phyloP scores from a whole-genome alignment of 768 basidiomycete species.

The button mushroom (Agaricus bisporus) region DNA sequence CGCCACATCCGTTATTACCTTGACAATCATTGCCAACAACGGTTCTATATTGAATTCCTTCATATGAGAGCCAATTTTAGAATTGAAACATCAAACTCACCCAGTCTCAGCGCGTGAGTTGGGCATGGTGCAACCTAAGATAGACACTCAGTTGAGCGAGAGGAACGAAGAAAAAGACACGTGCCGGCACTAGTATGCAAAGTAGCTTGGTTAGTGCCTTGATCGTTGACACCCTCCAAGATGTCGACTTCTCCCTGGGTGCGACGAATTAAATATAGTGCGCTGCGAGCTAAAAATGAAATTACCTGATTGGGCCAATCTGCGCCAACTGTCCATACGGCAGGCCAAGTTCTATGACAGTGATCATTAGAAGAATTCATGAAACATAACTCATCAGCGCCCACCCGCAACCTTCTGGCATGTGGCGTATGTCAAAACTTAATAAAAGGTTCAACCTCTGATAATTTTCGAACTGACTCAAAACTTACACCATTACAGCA shows the following conservation, averaged over 20 bases:
- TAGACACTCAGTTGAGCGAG: neutral
- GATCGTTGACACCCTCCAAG: conserved; percentile 54
- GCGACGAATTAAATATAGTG: conserved; percentile 9
- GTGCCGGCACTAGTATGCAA: conserved; percentile 47
- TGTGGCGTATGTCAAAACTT: conserved; percentile 37
- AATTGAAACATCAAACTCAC: conserved; percentile 21
- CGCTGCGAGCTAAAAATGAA: conserved; percentile 2
- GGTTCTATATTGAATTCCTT: conserved; percentile 20
- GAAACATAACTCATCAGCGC: conserved; percentile 10
- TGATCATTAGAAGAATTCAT: neutral
- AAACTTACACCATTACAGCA: conserved; percentile 46
- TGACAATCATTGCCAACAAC: conserved; percentile 42
- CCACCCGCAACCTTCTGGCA: conserved; percentile 52
- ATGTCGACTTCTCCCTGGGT: conserved; percentile 49
- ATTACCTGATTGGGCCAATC: conserved; percentile 24
- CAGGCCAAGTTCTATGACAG: conserved; percentile 38
- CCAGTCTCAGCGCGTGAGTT: conserved; percentile 37
- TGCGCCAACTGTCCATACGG: conserved; percentile 34
- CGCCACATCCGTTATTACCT: conserved; percentile 31
- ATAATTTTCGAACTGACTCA: too few relatives aligned
- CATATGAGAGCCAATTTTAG: neutral
- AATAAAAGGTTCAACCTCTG: neutral
- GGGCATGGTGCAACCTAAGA: conserved; percentile 50
- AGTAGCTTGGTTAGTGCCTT: conserved; percentile 42
- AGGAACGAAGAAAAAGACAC: neutral